Evolutionary conservation across 768 basidiomycete genomes (phyloP).

Genomic region (Chalciporus piperatus): DNA sequence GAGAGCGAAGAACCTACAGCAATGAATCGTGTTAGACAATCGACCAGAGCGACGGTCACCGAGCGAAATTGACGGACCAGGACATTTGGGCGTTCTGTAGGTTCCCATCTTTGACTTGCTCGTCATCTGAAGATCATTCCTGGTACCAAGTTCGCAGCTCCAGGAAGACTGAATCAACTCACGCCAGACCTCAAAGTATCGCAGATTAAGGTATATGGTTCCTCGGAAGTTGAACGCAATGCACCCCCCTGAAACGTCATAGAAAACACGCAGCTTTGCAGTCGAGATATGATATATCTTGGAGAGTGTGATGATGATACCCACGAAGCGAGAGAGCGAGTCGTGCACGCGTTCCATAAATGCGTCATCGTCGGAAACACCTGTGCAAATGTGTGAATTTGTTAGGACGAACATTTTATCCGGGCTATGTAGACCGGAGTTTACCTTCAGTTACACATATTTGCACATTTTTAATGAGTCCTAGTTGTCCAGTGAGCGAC

Average conservation of each 20-base stretch:
- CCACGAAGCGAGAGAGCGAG: conserved; percentile 64
- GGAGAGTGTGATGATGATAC: conserved; percentile 59
- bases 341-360: conserved; percentile 49
- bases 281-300: conserved; percentile 67
- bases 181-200: conserved; percentile 84
- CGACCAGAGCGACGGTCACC: neutral
- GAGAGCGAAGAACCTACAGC: conserved; percentile 74
- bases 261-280: conserved; percentile 75
- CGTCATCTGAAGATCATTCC: conserved; percentile 67
- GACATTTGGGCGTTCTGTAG: conserved; percentile 67
- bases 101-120: conserved; percentile 50
- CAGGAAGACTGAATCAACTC: conserved; percentile 28
- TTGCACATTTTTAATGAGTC: conserved; percentile 54
- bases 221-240: conserved; percentile 91
- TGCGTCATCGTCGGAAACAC: conserved; percentile 44
- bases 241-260: conserved; percentile 68
- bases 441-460: conserved; percentile 60
- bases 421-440: neutral
- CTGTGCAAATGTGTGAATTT: conserved; percentile 36
- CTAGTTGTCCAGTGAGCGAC: conserved; percentile 31
- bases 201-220: conserved; percentile 79
- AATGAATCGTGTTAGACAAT: neutral
- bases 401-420: neutral
- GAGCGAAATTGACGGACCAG: conserved; percentile 45
- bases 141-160: neutral